These are phyloP conservation scores for Prunus padus DNA, from an alignment of 306 rosid species.

Conservation along the genomic window DNA sequence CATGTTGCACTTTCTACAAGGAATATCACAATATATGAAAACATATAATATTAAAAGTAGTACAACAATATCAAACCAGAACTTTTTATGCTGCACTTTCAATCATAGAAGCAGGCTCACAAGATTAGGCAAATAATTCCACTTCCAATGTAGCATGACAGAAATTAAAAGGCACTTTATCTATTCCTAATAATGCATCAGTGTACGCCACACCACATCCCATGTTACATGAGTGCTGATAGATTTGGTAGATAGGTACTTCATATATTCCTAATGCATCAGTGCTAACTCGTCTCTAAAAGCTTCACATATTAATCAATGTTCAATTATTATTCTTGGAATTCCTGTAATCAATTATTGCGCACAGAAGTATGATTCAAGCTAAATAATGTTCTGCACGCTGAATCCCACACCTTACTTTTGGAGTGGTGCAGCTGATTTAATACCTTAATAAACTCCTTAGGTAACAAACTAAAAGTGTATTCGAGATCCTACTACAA, in stretches of 20 bases:
- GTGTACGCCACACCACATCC: background rate
- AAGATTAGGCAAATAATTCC: background rate
- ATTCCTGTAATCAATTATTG: background rate
- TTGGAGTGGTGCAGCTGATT: background rate
- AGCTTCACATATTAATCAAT: background rate
- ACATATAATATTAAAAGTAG: background rate
- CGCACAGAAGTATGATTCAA: background rate
- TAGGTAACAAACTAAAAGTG: background rate
- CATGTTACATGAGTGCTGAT: background rate
- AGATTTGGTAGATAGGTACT: background rate
- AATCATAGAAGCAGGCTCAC: background rate
- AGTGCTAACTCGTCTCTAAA: background rate
- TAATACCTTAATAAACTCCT: background rate
- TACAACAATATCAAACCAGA: background rate
- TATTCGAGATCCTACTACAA: background rate
- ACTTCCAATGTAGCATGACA: background rate
- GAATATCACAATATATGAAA: background rate
- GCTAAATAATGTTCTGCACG: background rate
- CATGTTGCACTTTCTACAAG: constrained; percentile 71
- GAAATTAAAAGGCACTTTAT: background rate
- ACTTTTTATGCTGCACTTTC: background rate
- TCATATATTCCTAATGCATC: constrained; percentile 4
- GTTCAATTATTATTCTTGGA: background rate
- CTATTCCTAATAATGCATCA: background rate
- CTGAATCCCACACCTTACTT: background rate